Conservation (phyloP, 1,284 basidiomycete genomes). For the Trichosporon coremiiforme region DNA sequence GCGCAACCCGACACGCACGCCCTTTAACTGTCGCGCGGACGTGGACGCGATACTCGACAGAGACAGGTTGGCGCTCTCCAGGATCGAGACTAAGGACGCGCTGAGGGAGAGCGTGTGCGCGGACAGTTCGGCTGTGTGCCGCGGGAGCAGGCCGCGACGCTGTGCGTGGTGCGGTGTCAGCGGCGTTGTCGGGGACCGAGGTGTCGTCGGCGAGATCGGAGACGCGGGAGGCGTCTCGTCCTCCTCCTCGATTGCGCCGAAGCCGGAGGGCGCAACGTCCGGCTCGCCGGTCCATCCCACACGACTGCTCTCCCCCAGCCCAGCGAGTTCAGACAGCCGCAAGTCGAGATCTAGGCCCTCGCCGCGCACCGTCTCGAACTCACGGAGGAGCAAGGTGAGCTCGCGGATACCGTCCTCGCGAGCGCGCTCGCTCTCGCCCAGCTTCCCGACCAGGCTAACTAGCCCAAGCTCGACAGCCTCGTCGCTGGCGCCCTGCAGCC, state of each 20-base stretch:
- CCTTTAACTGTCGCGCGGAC: constrained; percentile 20
- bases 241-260: constrained; percentile 3
- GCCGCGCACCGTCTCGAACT: constrained; percentile 20
- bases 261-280: neutral
- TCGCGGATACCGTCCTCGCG: constrained; percentile 31
- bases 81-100: neutral
- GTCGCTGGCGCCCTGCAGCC: neutral
- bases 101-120: neutral
- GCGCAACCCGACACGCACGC: constrained; percentile 21
- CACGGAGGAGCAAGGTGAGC: constrained; percentile 23
- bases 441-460: constrained; percentile 9
- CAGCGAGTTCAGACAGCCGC: neutral
- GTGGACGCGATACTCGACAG: constrained; percentile 19
- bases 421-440: constrained; percentile 27
- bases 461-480: constrained; percentile 23
- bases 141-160: neutral
- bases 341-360: constrained; percentile 16
- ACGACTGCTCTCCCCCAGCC: neutral
- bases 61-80: constrained; percentile 7
- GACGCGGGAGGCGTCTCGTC: neutral
- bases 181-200: neutral
- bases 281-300: constrained; percentile 22
- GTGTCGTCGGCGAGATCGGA: neutral
- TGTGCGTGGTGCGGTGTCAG: neutral
- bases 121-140: neutral